Evolutionary conservation across 1,139 yeast species (phyloP), one percentile per base, ranked within the genome.

Genomic region (Pichia sp.): DNA sequence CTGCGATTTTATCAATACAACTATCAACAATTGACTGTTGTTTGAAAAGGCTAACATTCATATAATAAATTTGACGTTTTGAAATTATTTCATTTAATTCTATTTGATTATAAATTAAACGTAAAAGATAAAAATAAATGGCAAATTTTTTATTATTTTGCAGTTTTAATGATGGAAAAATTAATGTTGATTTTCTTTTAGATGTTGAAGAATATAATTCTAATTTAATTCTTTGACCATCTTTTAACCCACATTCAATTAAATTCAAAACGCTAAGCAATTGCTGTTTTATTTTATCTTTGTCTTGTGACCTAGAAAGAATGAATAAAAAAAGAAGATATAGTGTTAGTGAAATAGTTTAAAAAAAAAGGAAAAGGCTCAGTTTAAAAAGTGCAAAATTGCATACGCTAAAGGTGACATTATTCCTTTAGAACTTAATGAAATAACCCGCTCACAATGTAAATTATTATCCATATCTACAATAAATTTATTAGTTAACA

Each of bases 21-120:
- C 55, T 45, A 46, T 76, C 75, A 2, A 80, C 78, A 5, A 51
- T 59, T 1, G 51, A 22, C 56, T 84, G 92, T 1, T 57, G 58
- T 31, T 61, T 57, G 59, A 80, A 85, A 6, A 82, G 56, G 7
- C 62, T 66, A 0, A 80, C 86, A 56, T 83, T 83, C 47, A 72
- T 73, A 59, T 85, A 85, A 61, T 69, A 85, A 0, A 85, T 51
- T 54, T 84, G 90, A 49, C 95, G 64, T 47, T 72, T 70, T 0
- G 90, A 80, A 0, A 74, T 68, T 2, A 55, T 50, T 12, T 55
- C 55, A 2, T 43, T 41, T 0, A 29, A 10, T 10, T 31, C n/a
- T 8, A 60, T 31, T 26, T 55, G 57, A 12, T 46, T 50, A 20
- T 40, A 37, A 6, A 61, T 43, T 4, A 59, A 33, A 12, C 53